Conservation (phyloP, 2,329 filamentous ascomycete genomes). For the Diplodia scrobiculata region DNA sequence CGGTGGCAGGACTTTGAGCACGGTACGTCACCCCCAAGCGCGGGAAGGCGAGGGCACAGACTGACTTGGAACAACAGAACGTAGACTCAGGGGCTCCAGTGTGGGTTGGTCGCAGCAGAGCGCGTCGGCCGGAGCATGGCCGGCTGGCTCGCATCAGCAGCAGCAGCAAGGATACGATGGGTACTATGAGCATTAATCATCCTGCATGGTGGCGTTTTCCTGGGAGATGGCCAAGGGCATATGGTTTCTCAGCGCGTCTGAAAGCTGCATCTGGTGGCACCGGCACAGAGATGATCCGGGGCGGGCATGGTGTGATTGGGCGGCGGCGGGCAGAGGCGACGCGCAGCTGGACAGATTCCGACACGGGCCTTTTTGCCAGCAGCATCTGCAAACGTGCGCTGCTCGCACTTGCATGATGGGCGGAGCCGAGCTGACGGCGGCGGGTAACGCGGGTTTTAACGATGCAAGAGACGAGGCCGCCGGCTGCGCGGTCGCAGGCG, state of each 20-base stretch:
- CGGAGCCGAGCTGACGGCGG: conserved; percentile 29
- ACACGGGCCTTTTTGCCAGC: conserved; percentile 23
- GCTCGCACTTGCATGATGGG: conserved; percentile 26
- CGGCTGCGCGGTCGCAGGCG: neutral
- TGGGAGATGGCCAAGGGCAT: conserved; percentile 5
- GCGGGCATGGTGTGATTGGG: conserved; percentile 6
- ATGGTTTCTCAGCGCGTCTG: conserved; percentile 23
- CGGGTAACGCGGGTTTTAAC: conserved; percentile 22
- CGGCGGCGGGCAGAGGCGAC: neutral
- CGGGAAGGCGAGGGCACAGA: neutral
- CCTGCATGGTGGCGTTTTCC: conserved; percentile 25
- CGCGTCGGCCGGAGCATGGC: conserved; percentile 39
- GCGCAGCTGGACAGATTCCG: conserved; percentile 22
- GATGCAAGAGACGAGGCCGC: neutral
- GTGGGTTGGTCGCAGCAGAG: conserved; percentile 39
- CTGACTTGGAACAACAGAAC: conserved; percentile 45
- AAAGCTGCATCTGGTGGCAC: conserved; percentile 22
- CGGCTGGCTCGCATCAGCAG: conserved; percentile 37
- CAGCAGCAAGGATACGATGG: conserved; percentile 45
- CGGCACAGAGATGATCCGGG: conserved; percentile 20
- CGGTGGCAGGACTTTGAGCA: conserved; percentile 95
- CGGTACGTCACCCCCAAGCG: conserved; percentile 50
- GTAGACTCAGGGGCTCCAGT: conserved; percentile 46
- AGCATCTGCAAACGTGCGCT: conserved; percentile 26
- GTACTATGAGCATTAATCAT: conserved; percentile 44